Base-by-base conservation (phyloP, 2,329 filamentous ascomycete species). In the Monosporascus ibericus region DNA sequence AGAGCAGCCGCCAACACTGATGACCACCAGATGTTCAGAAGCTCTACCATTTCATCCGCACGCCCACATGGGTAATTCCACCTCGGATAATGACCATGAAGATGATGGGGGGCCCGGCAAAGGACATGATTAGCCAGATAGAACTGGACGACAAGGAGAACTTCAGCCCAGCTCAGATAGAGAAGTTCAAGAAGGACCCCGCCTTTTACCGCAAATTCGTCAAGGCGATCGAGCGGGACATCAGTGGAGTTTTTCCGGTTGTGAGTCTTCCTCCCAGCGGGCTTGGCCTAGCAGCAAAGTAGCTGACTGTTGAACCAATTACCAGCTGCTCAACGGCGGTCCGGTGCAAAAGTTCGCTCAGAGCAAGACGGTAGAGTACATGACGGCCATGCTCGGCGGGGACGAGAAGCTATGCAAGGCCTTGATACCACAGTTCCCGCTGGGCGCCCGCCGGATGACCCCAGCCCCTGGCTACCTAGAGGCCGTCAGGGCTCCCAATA, bases 391-490 rank as follows among this genome's bases (percentile, higher is more conserved):
- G 57, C 70, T 80, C 8, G 69, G 70, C n/a, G 70, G 74, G 3
- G 72, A 82, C 58, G 69, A 76, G 55, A 64, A 65, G 49, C 76
- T 82, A 9, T 77, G 76, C 65, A 69, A 75, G 51, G 70, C 72
- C 22, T 62, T 82, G 15, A 79, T 81, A 44, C 79, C 79, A 0
- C 64, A 72, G 20, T 79, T 72, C 24, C 70, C 75, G 1, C 65
- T 80, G 0, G 77, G 77, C 0, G 77, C 72, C 56, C 70, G 74
- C 52, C 68, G 77, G 42, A 71, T 79, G 59, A 81, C 77, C 0
- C 79, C 77, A 0, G 77, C 74, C 0, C 72, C 75, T 2, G 69
- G 72, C 0, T 81, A 81, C 52, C 69, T 81, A 3, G 71, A 75
- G 50, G 69, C 74, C 0, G 52, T 80, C 25, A 69, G 68, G 2